Percentiles rank a stretch among this genome's conserved stretches.
These are phyloP conservation scores for Verticillium klebahnii DNA, from an alignment of 2,329 filamentous ascomycete species.

Conservation along the genomic window DNA sequence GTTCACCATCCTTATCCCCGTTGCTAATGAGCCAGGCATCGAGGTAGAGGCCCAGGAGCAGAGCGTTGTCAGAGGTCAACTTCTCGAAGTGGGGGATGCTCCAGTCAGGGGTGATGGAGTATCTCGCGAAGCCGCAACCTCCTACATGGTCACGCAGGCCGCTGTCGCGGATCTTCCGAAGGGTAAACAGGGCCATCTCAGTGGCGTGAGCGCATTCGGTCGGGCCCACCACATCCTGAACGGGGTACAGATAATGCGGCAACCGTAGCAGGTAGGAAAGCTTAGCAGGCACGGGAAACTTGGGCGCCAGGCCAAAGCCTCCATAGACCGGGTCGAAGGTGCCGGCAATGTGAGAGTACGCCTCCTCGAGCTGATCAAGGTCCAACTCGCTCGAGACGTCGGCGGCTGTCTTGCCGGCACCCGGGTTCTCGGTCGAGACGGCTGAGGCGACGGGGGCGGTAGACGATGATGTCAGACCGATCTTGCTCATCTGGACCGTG, in stretches of 20 bases:
- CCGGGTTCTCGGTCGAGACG: constrained; percentile 18
- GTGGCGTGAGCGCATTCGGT: constrained; percentile 69
- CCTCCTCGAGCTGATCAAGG: constrained; percentile 86
- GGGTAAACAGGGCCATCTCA: constrained; percentile 74
- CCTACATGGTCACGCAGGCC: constrained; percentile 53
- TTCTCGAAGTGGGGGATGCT: constrained; percentile 95
- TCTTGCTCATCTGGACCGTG: constrained; percentile 17
- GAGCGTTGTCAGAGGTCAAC: constrained; percentile 88
- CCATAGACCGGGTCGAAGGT: constrained; percentile 77
- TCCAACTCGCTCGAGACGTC: constrained; percentile 66
- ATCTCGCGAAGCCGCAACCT: constrained; percentile 57
- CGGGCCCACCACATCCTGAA: constrained; percentile 83
- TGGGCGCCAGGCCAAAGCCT: constrained; percentile 78
- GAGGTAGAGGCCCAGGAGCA: constrained; percentile 77
- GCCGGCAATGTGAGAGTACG: constrained; percentile 71
- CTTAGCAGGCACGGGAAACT: constrained; percentile 86
- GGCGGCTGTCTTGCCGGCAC: not conserved
- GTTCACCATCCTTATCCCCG: constrained; percentile 56
- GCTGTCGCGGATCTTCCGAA: constrained; percentile 65
- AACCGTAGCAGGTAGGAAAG: constrained; percentile 77
- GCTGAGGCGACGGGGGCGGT: constrained; percentile 8
- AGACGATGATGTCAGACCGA: constrained; percentile 7
- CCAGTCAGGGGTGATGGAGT: constrained; percentile 90
- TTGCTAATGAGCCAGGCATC: constrained; percentile 69
- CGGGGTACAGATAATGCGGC: constrained; percentile 63